Base-by-base conservation (phyloP, 306 rosid genomes). In the Myrica gale region DNA sequence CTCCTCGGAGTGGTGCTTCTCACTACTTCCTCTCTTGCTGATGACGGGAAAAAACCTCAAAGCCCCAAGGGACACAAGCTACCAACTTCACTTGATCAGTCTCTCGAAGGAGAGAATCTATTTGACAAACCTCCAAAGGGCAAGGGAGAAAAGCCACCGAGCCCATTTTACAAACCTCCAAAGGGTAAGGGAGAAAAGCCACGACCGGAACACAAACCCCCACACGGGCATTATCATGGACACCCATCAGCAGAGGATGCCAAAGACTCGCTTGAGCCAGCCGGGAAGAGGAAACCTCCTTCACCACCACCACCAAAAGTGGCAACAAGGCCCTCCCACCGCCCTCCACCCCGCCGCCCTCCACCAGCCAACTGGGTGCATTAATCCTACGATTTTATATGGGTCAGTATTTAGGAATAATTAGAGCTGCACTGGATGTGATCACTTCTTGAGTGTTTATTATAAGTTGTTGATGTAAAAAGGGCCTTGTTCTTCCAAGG, bases 1-100 rank as follows among this genome's bases (percentile, higher is more conserved):
- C 69, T 65, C 23, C 47, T 65, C 17, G 69, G 69, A 42, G 69
- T 17, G 26, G 69, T 65, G 48, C 69, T 65, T 65, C 69, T 65
- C 23, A 16, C 48, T 13, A 65, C 48, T 65, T 12, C 12, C 69
- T 65, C 69, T 16, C 20, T 47, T 65, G 9, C 69, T 13, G 17
- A 65, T 6, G 47, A 65, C 5, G 21, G 32, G 5, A 58, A 11
- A 0, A 58, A 9, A 5, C 41, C 21, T 23, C 66, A 39, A 0
- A 20, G 8, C 15, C 3, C 37, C 37, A 1, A 26, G 32, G 32
- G 32, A 26, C 19, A 16, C 39, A 54, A 43, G 47, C 68, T 57
- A 2, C 69, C 68, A 13, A 53, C 69, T 20, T 1, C 69, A 6
- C 2, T 37, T 0, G 46, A 37, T 7, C 20, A 41, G 69, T 26